Conservation (phyloP, 2,329 filamentous ascomycete genomes). For the Amauroascus verrucosus region DNA sequence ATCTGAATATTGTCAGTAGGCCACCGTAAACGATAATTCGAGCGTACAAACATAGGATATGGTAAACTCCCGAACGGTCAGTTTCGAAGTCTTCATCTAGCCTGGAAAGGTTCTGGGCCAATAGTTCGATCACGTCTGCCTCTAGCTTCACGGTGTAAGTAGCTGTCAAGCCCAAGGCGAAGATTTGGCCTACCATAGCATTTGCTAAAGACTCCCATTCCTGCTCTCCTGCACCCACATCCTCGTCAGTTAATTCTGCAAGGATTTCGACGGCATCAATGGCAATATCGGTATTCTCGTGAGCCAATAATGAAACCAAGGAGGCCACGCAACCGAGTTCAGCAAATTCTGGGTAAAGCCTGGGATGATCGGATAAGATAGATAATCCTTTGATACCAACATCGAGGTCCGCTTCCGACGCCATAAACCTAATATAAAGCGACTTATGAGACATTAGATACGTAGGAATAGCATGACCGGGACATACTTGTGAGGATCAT, state of each 20-base stretch:
- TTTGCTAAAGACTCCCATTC: conserved; percentile 70
- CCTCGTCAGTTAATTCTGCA: conserved; percentile 84
- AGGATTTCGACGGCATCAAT: conserved; percentile 85
- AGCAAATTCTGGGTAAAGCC: conserved; percentile 71
- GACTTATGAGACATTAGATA: conserved; percentile 16
- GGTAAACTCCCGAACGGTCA: conserved; percentile 78
- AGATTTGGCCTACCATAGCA: conserved; percentile 39
- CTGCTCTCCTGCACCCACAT: conserved; percentile 67
- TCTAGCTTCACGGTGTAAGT: conserved; percentile 27
- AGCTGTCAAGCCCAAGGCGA: not conserved
- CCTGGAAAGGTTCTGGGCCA: conserved; percentile 54
- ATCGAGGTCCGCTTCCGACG: conserved; percentile 80
- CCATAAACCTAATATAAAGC: conserved; percentile 50
- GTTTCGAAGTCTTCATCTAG: conserved; percentile 63
- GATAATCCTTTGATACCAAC: conserved; percentile 76
- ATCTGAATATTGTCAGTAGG: conserved; percentile 25
- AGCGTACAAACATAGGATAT: too few relatives aligned
- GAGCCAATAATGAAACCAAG: conserved; percentile 70
- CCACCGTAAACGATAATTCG: too few relatives aligned
- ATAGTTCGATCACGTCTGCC: conserved; percentile 33
- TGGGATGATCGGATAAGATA: conserved; percentile 75
- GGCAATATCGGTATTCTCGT: conserved; percentile 95
- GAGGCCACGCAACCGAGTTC: conserved; percentile 62
- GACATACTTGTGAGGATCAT: conserved; percentile 59
- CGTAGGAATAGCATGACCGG: not conserved